These are phyloP conservation scores for Hypholoma sublateritium DNA, from an alignment of 768 basidiomycete genomes.

Conservation along the genomic window DNA sequence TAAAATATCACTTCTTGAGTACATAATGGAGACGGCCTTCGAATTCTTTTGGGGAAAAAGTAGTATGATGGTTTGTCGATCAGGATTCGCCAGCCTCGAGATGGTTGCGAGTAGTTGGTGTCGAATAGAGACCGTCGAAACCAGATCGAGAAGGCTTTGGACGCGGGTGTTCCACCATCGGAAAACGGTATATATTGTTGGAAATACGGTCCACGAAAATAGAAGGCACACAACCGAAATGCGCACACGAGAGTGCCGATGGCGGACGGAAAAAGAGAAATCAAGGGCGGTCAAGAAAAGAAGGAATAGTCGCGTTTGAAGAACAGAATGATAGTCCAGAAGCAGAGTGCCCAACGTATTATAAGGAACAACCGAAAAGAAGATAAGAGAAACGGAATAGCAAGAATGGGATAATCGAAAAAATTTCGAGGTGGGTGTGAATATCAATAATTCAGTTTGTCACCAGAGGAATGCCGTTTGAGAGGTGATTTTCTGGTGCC, in stretches of 20 bases:
- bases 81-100: too few species aligned
- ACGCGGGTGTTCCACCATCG: too few species aligned
- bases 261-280: background rate
- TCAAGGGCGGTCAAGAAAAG: background rate
- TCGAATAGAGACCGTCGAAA: too few species aligned
- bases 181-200: too few species aligned
- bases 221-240: too few species aligned
- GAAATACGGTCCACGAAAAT: too few species aligned
- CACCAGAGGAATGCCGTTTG: slow-evolving; percentile 13
- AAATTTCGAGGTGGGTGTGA: background rate
- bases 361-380: background rate
- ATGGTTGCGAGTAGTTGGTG: too few species aligned
- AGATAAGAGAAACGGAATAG: background rate
- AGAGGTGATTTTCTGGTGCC: slow-evolving; percentile 46
- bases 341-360: slow-evolving; percentile 1
- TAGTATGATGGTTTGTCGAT: too few species aligned
- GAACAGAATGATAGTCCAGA: background rate
- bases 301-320: background rate
- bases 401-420: background rate
- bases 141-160: too few species aligned
- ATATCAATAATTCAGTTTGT: slow-evolving; percentile 8
- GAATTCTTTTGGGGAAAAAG: too few species aligned
- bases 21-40: too few species aligned
- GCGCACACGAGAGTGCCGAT: background rate
- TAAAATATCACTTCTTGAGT: too few species aligned